These are phyloP conservation scores for Fusarium napiforme DNA, from an alignment of 2,329 filamentous ascomycete genomes.

Conservation along the genomic window DNA sequence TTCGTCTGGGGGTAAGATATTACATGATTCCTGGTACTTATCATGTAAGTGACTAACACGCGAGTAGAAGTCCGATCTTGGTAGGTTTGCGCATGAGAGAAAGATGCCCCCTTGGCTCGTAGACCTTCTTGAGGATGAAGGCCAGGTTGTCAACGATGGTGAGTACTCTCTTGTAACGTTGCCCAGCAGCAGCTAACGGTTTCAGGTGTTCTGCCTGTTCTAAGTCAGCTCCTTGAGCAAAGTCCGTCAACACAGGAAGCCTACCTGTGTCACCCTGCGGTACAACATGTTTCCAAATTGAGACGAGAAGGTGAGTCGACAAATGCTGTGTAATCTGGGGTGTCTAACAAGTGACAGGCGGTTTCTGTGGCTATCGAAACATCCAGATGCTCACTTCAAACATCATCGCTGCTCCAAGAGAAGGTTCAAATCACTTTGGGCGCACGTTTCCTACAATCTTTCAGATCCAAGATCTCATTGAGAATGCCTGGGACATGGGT, in stretches of 20 bases:
- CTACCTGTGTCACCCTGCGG: slow-evolving; percentile 81
- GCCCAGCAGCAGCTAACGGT: slow-evolving; percentile 25
- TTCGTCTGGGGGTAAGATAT: slow-evolving; percentile 36
- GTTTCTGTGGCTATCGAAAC: slow-evolving; percentile 95
- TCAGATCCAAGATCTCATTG: slow-evolving; percentile 85
- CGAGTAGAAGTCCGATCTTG: slow-evolving; percentile 70
- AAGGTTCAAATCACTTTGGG: slow-evolving; percentile 70
- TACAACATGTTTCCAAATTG: slow-evolving; percentile 84
- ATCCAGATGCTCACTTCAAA: slow-evolving; percentile 92
- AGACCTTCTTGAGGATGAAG: slow-evolving; percentile 68
- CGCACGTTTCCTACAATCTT: slow-evolving; percentile 78
- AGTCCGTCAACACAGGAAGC: slow-evolving; percentile 72
- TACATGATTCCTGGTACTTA: background rate
- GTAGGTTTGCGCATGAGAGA: slow-evolving; percentile 77
- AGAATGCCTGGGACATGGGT: slow-evolving; percentile 86
- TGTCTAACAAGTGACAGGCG: slow-evolving; percentile 61
- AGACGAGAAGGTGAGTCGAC: slow-evolving; percentile 70
- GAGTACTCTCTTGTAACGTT: background rate
- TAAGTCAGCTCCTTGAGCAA: slow-evolving; percentile 72
- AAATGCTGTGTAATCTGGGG: no score
- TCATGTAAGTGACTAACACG: slow-evolving; percentile 1
- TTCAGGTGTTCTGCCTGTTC: slow-evolving; percentile 67
- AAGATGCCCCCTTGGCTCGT: slow-evolving; percentile 78
- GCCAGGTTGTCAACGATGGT: slow-evolving; percentile 66
- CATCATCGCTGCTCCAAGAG: slow-evolving; percentile 68